Conservation (phyloP, 805 yeast species). For the Candida odintsovae region DNA sequence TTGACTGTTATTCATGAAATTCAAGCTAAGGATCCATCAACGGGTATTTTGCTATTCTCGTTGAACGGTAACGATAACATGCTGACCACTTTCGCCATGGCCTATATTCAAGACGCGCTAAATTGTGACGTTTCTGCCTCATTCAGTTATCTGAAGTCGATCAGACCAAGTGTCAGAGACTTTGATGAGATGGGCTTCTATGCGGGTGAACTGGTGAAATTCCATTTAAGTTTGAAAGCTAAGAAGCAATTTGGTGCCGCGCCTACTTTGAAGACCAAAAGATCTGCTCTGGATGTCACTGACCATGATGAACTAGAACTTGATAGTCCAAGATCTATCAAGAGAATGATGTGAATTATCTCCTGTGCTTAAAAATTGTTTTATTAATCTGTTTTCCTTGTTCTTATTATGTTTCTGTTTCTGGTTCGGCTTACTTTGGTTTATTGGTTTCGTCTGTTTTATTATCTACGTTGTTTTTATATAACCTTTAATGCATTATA, state of each 20-base stretch:
- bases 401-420: background rate
- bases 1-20: constrained; percentile 14
- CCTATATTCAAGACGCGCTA: constrained; percentile 19
- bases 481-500: background rate
- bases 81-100: constrained; percentile 17
- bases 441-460: background rate
- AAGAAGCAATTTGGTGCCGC: constrained; percentile 15
- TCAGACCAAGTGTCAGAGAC: constrained; percentile 22
- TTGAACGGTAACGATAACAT: constrained; percentile 25
- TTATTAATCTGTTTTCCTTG: background rate
- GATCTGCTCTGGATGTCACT: constrained; percentile 19
- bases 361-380: background rate
- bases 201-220: constrained; percentile 19
- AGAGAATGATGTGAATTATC: constrained; percentile 15
- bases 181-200: constrained; percentile 20
- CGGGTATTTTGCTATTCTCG: constrained; percentile 22
- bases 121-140: constrained; percentile 20
- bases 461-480: background rate
- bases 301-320: constrained; percentile 21
- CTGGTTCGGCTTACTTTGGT: background rate
- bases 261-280: constrained; percentile 13
- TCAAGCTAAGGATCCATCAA: constrained; percentile 19
- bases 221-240: constrained; percentile 15
- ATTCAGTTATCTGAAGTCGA: constrained; percentile 19
- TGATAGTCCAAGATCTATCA: constrained; percentile 20